phyloP scores from a whole-genome alignment of 768 basidiomycete species.

The Calocybe gangraenosa region DNA sequence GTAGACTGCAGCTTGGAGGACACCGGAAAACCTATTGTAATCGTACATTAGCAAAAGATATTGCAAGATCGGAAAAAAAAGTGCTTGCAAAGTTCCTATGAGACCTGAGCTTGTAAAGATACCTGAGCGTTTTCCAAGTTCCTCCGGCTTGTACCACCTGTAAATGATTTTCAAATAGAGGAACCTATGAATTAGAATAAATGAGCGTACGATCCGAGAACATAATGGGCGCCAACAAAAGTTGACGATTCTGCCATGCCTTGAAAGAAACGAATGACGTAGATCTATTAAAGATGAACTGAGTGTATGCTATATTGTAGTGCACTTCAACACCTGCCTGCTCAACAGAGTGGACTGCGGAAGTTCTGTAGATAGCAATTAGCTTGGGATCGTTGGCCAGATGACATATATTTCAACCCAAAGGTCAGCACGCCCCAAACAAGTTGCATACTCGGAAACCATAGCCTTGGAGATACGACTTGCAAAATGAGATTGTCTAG shows the following conservation, averaged over 20 bases:
- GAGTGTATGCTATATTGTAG: too few relatives aligned
- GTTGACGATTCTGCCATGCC: constrained; percentile 72
- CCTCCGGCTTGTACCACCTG: constrained; percentile 69
- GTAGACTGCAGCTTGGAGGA: constrained; percentile 63
- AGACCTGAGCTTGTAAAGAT: constrained; percentile 67
- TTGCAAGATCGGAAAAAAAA: not conserved
- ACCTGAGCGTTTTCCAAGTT: constrained; percentile 68
- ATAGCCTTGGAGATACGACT: constrained; percentile 56
- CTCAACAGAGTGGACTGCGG: constrained; percentile 48
- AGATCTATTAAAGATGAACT: constrained; percentile 41
- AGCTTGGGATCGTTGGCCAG: not conserved
- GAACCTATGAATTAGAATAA: not conserved
- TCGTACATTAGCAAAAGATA: not conserved
- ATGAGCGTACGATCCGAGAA: constrained; percentile 59
- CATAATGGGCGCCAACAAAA: constrained; percentile 71
- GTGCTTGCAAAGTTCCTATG: constrained; percentile 52
- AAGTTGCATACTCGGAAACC: constrained; percentile 64
- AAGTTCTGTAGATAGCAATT: constrained; percentile 37
- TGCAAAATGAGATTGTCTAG: constrained; percentile 66
- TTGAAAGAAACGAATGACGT: constrained; percentile 69
- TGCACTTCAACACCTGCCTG: constrained; percentile 37
- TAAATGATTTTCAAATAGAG: not conserved
- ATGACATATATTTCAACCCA: constrained; percentile 33
- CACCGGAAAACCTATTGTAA: constrained; percentile 51
- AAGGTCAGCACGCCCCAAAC: constrained; percentile 65